Evolutionary conservation across 2,329 filamentous ascomycete genomes (phyloP).

Genomic region (Biscogniauxia sp.): DNA sequence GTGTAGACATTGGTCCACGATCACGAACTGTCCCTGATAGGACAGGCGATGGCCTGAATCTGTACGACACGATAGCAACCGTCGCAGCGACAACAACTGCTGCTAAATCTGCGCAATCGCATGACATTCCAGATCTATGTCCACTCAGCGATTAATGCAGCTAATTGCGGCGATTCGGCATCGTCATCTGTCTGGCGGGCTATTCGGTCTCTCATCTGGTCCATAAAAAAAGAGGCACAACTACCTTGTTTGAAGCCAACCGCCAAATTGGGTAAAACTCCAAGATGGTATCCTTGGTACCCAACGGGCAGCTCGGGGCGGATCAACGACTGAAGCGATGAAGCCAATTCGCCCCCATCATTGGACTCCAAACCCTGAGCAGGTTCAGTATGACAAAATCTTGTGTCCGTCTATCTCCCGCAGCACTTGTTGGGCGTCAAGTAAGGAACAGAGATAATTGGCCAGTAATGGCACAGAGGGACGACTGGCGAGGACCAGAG

Average conservation of each 20-base stretch:
- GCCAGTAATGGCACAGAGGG: conserved; percentile 1
- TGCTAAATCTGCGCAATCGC: not conserved
- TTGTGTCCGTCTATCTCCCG: conserved; percentile 7
- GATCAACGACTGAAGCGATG: conserved; percentile 12
- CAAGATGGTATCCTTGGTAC: conserved; percentile 16
- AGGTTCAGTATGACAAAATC: conserved; percentile 24
- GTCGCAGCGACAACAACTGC: not conserved
- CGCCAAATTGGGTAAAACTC: not conserved
- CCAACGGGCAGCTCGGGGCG: conserved; percentile 13
- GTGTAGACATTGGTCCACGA: conserved; percentile 19
- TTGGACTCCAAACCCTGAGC: conserved; percentile 21
- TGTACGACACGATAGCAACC: not conserved
- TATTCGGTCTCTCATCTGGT: not conserved
- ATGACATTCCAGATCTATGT: not conserved
- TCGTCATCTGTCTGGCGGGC: no score
- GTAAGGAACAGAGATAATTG: conserved; percentile 15
- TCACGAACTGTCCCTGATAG: conserved; percentile 18
- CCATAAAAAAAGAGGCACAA: not conserved
- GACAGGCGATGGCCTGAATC: conserved; percentile 1
- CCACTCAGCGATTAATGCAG: not conserved
- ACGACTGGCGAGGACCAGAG: conserved; percentile 1
- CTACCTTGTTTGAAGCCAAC: not conserved
- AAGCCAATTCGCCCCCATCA: conserved; percentile 25
- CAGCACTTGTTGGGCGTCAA: conserved; percentile 29
- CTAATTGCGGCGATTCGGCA: not conserved